Percentiles rank a stretch among this genome's conserved stretches.
Evolutionary conservation across 2,329 filamentous ascomycete species (phyloP).

Genomic region (Fonsecaea monophora): DNA sequence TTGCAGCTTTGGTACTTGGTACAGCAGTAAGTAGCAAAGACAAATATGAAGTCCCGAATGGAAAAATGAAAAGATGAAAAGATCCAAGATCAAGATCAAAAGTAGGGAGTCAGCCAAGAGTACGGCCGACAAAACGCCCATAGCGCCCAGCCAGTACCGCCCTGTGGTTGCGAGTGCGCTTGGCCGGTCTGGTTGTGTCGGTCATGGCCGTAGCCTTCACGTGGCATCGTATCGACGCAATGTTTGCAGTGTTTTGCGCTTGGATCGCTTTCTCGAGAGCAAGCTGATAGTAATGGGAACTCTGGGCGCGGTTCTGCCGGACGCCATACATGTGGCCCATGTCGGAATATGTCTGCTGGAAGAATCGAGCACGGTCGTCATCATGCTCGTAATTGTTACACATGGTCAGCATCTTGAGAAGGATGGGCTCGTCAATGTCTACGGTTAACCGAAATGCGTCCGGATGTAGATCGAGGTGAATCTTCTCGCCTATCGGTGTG

Average conservation of each 20-base stretch:
- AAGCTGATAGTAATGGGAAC: constrained; percentile 6
- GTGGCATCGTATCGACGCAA: constrained; percentile 14
- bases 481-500: constrained; percentile 17
- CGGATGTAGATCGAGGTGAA: constrained; percentile 18
- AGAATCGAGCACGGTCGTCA: constrained; percentile 7
- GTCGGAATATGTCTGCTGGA: constrained; percentile 21
- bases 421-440: constrained; percentile 12
- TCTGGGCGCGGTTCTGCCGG: constrained; percentile 8
- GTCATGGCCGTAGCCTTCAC: constrained; percentile 3
- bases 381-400: neutral
- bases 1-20: constrained; percentile 1
- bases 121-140: constrained; percentile 18
- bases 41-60: neutral
- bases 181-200: neutral
- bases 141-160: constrained; percentile 9
- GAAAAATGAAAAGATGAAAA: neutral
- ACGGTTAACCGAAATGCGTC: constrained; percentile 3
- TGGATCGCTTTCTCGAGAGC: constrained; percentile 21
- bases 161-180: neutral
- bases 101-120: neutral
- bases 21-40: neutral
- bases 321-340: constrained; percentile 10
- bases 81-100: neutral
- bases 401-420: constrained; percentile 7
- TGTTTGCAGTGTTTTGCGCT: constrained; percentile 16